Conservation (phyloP, 208 protist species). For the Trypanosomatidae sp. region DNA sequence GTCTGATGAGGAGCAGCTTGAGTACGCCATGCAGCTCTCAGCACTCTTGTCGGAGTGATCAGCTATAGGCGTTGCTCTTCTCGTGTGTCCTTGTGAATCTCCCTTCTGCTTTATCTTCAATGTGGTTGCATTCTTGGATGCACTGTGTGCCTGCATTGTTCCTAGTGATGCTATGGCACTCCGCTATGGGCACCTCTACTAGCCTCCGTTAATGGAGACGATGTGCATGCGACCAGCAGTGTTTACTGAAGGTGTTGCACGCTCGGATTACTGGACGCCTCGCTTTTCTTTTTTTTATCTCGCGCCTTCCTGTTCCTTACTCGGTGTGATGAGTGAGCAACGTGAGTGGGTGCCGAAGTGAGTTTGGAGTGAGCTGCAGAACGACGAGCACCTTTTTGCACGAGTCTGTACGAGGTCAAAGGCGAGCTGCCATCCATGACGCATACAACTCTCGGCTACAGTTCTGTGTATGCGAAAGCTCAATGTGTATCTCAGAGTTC, state of each 20-base stretch:
- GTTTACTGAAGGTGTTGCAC: conserved; percentile 5
- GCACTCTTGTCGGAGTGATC: conserved; percentile 34
- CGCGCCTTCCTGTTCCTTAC: neutral
- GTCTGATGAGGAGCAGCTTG: conserved; percentile 68
- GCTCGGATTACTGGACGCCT: neutral
- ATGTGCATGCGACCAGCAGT: neutral
- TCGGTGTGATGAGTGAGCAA: neutral
- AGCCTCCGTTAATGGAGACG: neutral
- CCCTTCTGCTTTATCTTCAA: neutral
- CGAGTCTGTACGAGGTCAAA: neutral
- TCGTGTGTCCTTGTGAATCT: neutral
- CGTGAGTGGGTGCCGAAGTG: neutral
- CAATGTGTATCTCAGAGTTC: neutral
- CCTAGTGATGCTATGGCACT: too few species aligned
- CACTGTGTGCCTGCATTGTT: too few species aligned
- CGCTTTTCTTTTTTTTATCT: conserved; percentile 10
- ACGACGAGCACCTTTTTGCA: neutral
- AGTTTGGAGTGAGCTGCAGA: neutral
- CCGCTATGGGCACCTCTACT: too few species aligned
- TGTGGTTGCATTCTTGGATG: neutral
- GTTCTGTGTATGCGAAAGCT: neutral
- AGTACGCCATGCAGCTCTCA: conserved; percentile 66
- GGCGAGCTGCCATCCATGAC: neutral
- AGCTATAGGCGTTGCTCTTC: neutral
- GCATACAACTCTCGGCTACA: neutral